Base-by-base conservation (phyloP, 2,329 filamentous ascomycete species). In the Dothideomycetes sp. region DNA sequence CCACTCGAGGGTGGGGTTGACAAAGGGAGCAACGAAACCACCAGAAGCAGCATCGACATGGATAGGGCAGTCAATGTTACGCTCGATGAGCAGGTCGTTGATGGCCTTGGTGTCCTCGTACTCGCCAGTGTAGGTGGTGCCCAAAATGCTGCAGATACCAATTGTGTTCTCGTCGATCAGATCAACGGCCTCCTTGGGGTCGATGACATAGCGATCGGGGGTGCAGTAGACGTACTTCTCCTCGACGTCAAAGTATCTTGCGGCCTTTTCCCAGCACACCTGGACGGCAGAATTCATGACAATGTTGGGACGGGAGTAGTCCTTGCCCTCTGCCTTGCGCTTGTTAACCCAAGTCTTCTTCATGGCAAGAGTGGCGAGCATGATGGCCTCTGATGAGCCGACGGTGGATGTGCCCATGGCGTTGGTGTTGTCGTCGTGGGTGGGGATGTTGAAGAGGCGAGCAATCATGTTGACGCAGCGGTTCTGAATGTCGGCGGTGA, bases 261-360 rank as follows among this genome's bases (percentile, higher is more conserved):
- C 63, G 1, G 66, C 66, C 69, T 95, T 95, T 62, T 95, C 87
- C 88, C 88, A 95, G 71, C 87, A 94, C 31, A 95, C 89, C 65
- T 96, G 89, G 2, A 95, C 89, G 22, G 89, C 88, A 18, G 84
- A 86, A 52, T 84, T 91, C 89, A 96, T 95, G 69, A 96, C 68
- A 45, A 96, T 81, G 64, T 96, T 96, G 40, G 89, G 89, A 33
- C 74, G 73, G 46, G 87, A 84, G 45, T 61, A 75, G 40, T 86
- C 75, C 67, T 93, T 91, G 45, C 87, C 88, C 51, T 77, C 84
- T 4, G 83, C 86, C 58, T 81, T 75, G 52, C 86, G 80, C 65
- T 79, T 80, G 61, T 91, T 87, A 68, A 84, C 80, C 89, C 89
- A 96, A 53, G 81, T 77, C 67, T 81, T 86, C 75, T 95, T 95